These are phyloP conservation scores for Erodium chrysanthum DNA, from an alignment of 441 rosid species.

Conservation along the genomic window DNA sequence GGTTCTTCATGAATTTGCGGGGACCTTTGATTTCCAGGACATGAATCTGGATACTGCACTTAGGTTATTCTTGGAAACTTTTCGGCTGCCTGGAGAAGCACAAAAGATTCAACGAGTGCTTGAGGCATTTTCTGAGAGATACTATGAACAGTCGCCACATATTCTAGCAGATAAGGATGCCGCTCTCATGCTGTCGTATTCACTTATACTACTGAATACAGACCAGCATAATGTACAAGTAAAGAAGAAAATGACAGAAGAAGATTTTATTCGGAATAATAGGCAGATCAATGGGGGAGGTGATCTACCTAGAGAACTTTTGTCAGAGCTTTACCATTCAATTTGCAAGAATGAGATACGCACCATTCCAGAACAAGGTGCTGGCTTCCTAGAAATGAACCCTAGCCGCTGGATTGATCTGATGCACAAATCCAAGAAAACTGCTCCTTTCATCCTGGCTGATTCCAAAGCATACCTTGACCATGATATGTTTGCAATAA, in stretches of 20 bases:
- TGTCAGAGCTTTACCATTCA: conserved; percentile 72
- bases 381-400: conserved; percentile 79
- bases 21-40: conserved; percentile 78
- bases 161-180: conserved; percentile 77
- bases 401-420: conserved; percentile 94
- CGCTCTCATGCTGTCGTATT: conserved; percentile 80
- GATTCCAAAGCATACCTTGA: conserved; percentile 76
- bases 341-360: conserved; percentile 87
- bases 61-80: conserved; percentile 81
- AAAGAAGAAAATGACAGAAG: conserved; percentile 94
- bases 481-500: conserved; percentile 80
- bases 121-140: conserved; percentile 94
- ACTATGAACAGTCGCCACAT: conserved; percentile 85
- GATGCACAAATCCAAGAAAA: conserved; percentile 80
- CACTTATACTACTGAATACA: conserved; percentile 83
- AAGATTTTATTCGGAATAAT: conserved; percentile 84
- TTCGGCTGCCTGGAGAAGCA: conserved; percentile 89
- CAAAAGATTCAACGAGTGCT: conserved; percentile 96
- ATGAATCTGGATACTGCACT: conserved; percentile 85
- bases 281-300: conserved; percentile 78
- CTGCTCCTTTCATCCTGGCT: conserved; percentile 58
- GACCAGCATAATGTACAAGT: conserved; percentile 92
- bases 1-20: conserved; percentile 91
- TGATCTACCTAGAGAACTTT: conserved; percentile 79
- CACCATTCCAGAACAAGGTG: conserved; percentile 84